These are phyloP conservation scores for Fraxinus ornus DNA, from an alignment of 305 asterid genomes.

Conservation along the genomic window DNA sequence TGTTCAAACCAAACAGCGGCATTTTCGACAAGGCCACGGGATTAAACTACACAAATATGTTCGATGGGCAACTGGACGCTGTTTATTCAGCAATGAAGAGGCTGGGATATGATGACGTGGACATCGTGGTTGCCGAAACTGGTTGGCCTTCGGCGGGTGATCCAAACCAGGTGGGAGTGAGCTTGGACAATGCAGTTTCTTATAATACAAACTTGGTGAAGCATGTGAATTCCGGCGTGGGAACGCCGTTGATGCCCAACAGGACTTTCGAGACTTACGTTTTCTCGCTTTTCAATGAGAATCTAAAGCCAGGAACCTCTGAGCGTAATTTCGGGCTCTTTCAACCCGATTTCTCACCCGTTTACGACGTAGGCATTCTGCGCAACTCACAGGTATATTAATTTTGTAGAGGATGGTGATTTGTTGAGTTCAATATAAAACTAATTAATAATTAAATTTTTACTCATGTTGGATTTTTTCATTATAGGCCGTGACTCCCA, in stretches of 20 bases:
- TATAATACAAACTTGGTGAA: constrained; percentile 43
- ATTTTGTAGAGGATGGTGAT: background rate
- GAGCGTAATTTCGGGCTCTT: constrained; percentile 56
- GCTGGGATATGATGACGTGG: constrained; percentile 52
- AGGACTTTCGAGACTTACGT: constrained; percentile 48
- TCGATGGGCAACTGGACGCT: constrained; percentile 49
- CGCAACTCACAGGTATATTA: constrained; percentile 30
- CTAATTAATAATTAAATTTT: background rate
- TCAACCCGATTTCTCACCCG: constrained; percentile 49
- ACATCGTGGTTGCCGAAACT: constrained; percentile 59
- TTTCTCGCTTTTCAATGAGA: constrained; percentile 47
- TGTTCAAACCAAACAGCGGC: constrained; percentile 46
- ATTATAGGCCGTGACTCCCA: constrained; percentile 12
- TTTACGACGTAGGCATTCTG: constrained; percentile 48
- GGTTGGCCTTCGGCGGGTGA: constrained; percentile 71
- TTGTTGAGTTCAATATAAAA: background rate
- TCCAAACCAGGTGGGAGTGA: constrained; percentile 36
- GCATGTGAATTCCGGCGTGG: constrained; percentile 40
- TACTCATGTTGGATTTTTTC: background rate
- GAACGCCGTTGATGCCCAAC: constrained; percentile 58
- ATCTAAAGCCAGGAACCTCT: constrained; percentile 38
- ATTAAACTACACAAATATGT: constrained; percentile 47
- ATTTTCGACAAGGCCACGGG: constrained; percentile 35
- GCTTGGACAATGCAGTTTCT: constrained; percentile 37
- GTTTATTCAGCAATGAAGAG: constrained; percentile 53